These are phyloP conservation scores for Thalassiosira livingstoniorum DNA, from an alignment of 352 stramenopile species.

Conservation along the genomic window DNA sequence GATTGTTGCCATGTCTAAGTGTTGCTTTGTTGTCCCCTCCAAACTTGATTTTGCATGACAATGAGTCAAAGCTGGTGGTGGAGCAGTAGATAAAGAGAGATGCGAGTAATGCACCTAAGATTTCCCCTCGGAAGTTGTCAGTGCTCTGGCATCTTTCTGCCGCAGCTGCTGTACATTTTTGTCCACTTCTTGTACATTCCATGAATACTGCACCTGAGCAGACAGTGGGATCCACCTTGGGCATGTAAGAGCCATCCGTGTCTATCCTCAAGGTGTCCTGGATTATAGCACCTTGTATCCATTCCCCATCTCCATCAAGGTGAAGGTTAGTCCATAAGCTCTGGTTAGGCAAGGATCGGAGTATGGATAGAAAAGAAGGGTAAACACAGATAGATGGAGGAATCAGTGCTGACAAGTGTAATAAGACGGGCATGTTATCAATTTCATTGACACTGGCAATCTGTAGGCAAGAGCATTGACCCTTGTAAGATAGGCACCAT, in stretches of 20 bases:
- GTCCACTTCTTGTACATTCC: not conserved
- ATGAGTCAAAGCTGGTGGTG: no score
- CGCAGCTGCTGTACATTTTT: not conserved
- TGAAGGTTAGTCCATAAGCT: not conserved
- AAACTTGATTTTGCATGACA: no score
- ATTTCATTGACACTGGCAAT: no score
- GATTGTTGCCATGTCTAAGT: no score
- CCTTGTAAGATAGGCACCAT: no score
- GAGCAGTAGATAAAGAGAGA: not conserved
- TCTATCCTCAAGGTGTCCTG: not conserved
- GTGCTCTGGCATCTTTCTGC: not conserved
- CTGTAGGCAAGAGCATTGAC: no score
- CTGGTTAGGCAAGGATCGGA: conserved; percentile 3
- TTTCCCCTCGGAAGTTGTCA: not conserved
- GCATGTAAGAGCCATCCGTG: not conserved
- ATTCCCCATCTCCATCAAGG: not conserved
- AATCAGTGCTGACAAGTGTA: no score
- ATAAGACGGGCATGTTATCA: no score
- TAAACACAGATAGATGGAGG: no score
- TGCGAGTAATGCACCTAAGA: not conserved
- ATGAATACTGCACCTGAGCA: not conserved
- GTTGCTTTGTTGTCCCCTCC: no score
- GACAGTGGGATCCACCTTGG: not conserved
- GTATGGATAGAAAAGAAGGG: no score
- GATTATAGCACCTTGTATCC: not conserved